Percentiles rank a stretch among this genome's conserved stretches.
Evolutionary conservation across 2,329 filamentous ascomycete species (phyloP).

Genomic region (Akanthomyces lecanii): DNA sequence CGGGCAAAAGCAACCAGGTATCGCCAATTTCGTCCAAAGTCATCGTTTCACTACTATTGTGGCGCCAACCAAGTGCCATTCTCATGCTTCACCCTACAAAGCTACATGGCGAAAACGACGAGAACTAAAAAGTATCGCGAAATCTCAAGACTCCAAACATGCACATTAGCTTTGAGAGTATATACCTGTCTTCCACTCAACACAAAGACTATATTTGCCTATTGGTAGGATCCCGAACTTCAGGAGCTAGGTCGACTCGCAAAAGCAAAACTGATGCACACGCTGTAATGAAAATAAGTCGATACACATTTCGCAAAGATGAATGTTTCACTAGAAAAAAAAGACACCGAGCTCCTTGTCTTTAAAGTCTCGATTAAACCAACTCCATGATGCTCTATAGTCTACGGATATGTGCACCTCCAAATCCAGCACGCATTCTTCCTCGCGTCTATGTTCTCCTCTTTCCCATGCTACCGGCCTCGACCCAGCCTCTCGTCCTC

Average conservation of each 20-base stretch:
- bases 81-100: not conserved
- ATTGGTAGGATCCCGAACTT: not conserved
- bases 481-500: slow-evolving; percentile 75
- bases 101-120: not conserved
- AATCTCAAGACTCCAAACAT: too few species aligned
- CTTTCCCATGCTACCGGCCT: slow-evolving; percentile 41
- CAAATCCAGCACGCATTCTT: not conserved
- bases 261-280: slow-evolving; percentile 7
- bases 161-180: too few species aligned
- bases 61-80: not conserved
- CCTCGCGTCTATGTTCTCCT: not conserved
- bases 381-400: slow-evolving; percentile 11
- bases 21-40: not conserved
- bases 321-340: not conserved
- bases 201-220: not conserved
- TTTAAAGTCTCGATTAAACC: not conserved
- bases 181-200: not conserved
- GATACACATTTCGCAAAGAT: too few species aligned
- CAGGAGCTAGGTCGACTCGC: not conserved
- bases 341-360: not conserved
- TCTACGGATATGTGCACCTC: slow-evolving; percentile 4
- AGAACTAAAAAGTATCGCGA: too few species aligned
- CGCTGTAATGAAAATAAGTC: not conserved
- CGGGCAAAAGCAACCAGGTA: not conserved
- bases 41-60: not conserved